phyloP scores from a whole-genome alignment of 202 grass and related monocot genomes.

The Carex arenaria region DNA sequence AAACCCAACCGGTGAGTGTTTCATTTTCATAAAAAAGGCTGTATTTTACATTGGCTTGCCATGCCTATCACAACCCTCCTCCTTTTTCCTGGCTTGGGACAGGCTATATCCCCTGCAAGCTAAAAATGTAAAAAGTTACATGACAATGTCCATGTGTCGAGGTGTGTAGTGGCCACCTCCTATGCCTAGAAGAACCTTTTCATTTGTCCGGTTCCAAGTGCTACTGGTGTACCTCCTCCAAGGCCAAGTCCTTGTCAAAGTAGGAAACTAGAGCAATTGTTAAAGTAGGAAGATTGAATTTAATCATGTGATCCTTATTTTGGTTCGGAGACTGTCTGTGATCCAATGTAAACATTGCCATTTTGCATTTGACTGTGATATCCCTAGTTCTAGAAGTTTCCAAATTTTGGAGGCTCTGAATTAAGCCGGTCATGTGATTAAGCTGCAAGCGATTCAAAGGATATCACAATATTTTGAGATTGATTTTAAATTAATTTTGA shows the following conservation, averaged over 20 bases:
- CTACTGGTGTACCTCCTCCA: too few relatives aligned
- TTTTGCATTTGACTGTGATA: not conserved
- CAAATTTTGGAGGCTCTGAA: not conserved
- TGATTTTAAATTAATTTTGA: not conserved
- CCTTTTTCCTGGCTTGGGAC: too few relatives aligned
- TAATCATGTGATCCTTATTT: not conserved
- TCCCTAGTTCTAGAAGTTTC: not conserved
- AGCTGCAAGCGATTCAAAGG: not conserved
- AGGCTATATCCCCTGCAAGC: not conserved
- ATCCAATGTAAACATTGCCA: not conserved
- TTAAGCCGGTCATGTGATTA: not conserved
- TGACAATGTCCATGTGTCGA: conserved; percentile 83
- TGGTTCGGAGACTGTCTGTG: not conserved
- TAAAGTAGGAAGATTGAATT: not conserved
- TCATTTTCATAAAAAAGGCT: too few relatives aligned
- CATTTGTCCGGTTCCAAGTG: conserved; percentile 14
- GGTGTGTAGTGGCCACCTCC: conserved; percentile 91
- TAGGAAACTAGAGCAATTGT: too few relatives aligned
- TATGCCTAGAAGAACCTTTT: conserved; percentile 80
- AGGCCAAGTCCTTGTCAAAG: too few relatives aligned
- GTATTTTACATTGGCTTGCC: too few relatives aligned
- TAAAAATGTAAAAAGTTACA: conserved; percentile 38
- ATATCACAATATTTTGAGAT: not conserved
- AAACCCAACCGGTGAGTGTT: too few relatives aligned
- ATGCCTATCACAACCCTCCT: too few relatives aligned